Conservation (phyloP, 345 rosid species). For the Ceriops tagal region DNA sequence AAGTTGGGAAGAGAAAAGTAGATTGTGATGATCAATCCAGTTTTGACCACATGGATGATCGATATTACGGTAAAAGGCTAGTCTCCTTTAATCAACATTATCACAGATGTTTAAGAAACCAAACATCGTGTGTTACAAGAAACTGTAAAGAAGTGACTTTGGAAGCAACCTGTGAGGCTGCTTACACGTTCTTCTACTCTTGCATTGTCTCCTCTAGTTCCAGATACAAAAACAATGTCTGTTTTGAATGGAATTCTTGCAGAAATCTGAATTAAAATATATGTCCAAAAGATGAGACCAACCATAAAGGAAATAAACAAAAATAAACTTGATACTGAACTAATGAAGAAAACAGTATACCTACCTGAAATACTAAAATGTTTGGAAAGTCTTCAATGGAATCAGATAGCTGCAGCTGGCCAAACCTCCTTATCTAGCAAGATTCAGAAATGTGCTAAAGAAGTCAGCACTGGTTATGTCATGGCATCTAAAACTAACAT, state of each 20-base stretch:
- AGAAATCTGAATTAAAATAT: slow-evolving; percentile 50
- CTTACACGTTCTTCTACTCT: slow-evolving; percentile 50
- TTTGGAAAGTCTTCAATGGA: slow-evolving; percentile 51
- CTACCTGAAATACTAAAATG: slow-evolving; percentile 79
- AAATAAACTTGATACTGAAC: slow-evolving; percentile 9
- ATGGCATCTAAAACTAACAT: slow-evolving; percentile 11
- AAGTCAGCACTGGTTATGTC: slow-evolving; percentile 6
- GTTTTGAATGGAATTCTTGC: slow-evolving; percentile 52
- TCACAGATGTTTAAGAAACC: too few relatives aligned
- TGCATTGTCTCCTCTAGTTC: slow-evolving; percentile 37
- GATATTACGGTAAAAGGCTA: background rate
- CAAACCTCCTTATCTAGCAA: slow-evolving; percentile 45
- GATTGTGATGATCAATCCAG: background rate
- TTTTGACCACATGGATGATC: background rate
- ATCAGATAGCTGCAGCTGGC: slow-evolving; percentile 62
- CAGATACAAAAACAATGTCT: slow-evolving; percentile 76
- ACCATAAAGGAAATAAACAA: slow-evolving; percentile 1
- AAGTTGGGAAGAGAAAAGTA: background rate
- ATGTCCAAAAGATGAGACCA: slow-evolving; percentile 15
- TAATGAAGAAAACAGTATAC: slow-evolving; percentile 11
- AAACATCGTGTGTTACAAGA: too few relatives aligned
- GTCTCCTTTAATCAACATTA: background rate
- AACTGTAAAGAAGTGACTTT: slow-evolving; percentile 9
- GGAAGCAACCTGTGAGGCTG: slow-evolving; percentile 66
- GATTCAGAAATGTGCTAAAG: slow-evolving; percentile 1